A percentile compares a stretch with the other conserved stretches of the same genome.
Conservation (phyloP, 2,329 filamentous ascomycete genomes). For the Hymenoscyphus infarciens region DNA sequence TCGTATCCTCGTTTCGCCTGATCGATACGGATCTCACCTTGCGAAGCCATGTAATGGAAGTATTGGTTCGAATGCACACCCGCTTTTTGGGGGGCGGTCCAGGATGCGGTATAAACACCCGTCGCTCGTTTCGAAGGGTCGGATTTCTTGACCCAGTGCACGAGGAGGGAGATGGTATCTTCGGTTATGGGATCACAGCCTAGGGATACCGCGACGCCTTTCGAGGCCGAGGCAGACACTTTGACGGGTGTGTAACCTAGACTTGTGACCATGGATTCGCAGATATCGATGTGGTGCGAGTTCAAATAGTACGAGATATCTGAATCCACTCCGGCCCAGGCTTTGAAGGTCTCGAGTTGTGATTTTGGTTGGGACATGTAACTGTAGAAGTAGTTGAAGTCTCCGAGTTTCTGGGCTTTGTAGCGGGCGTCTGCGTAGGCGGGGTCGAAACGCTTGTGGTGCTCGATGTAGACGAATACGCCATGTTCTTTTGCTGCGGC, state of each 20-base stretch:
- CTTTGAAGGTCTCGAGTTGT: slow-evolving; percentile 35
- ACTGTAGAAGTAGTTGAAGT: slow-evolving; percentile 98
- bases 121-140: slow-evolving; percentile 71
- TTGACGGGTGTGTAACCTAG: slow-evolving; percentile 71
- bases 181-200: slow-evolving; percentile 81
- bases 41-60: slow-evolving; percentile 86
- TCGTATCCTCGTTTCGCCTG: slow-evolving; percentile 95
- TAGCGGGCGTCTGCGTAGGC: slow-evolving; percentile 85
- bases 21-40: slow-evolving; percentile 84
- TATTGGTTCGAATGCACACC: slow-evolving; percentile 97
- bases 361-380: slow-evolving; percentile 49
- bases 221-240: slow-evolving; percentile 74
- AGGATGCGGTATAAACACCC: slow-evolving; percentile 88
- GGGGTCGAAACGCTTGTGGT: slow-evolving; percentile 95
- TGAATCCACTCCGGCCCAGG: slow-evolving; percentile 72
- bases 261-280: slow-evolving; percentile 81
- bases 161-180: slow-evolving; percentile 87
- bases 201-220: slow-evolving; percentile 72
- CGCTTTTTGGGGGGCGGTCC: slow-evolving; percentile 88
- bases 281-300: slow-evolving; percentile 89
- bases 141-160: slow-evolving; percentile 77
- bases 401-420: slow-evolving; percentile 72
- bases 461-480: slow-evolving; percentile 90
- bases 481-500: slow-evolving; percentile 67
- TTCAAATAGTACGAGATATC: slow-evolving; percentile 97